Base-by-base conservation (phyloP, 1,284 basidiomycete genomes). In the Leccinum subfulvum region DNA sequence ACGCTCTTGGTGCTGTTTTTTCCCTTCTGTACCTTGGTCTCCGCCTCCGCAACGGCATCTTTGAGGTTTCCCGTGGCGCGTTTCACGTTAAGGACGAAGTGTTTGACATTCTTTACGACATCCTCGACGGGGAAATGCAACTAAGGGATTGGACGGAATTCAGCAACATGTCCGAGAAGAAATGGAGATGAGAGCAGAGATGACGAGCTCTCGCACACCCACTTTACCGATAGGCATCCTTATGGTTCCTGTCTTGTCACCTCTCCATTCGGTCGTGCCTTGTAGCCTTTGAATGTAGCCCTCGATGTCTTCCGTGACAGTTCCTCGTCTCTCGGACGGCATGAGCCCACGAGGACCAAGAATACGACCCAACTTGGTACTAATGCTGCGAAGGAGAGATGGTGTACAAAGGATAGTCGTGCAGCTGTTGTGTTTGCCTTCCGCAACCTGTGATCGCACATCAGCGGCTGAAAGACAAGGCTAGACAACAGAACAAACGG, bases 331-430 rank as follows among this genome's bases (percentile, higher is more conserved):
- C 65, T 91, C 91, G 8, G 92, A 93, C 14, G 97, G 97, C 95
- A 99, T 98, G 59, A 99, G 78, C 65, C 96, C 96, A 64, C 94
- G 89, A 51, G 95, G 96, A 72, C 97, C 97, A 28, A 99, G 83
- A 64, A 94, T 86, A 68, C 96, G 89, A 37, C 95, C 96, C 7
- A 98, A 83, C 68, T 85, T 86, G 13, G 89, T 87, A 26, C 91
- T 89, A 64, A 98, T 92, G 37, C 85, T 78, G 30, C 88, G 85
- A 62, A 97, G 86, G 70, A 98, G 84, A 16, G 85, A 83, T 4
- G 92, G 87, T 0, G 94, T 95, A 59, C 90, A 91, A 26, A 99
- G 83, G 67, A 95, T 90, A 57, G 91, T 88, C 14, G 91, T 93
- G 49, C 74, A 73, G n/a, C 88, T 91, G 68, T 85, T 82, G 68